phyloP scores from a whole-genome alignment of 169 alveolate species.

The Babesia sp. region DNA sequence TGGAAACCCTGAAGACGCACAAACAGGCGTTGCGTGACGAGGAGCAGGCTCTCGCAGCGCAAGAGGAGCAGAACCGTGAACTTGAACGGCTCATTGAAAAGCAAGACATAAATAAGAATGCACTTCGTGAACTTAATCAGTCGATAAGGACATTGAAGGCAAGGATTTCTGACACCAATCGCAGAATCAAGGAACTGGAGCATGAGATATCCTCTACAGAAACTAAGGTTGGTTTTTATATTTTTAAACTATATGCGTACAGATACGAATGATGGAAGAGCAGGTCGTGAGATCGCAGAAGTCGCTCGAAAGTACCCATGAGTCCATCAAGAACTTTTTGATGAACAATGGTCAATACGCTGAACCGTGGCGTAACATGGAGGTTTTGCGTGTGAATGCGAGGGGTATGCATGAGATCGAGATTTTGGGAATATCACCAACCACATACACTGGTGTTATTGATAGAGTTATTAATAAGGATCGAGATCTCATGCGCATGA shows the following conservation, averaged over 20 bases:
- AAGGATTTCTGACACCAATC: conserved; percentile 21
- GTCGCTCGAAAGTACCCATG: conserved; percentile 18
- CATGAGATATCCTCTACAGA: conserved; percentile 19
- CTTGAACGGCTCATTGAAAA: conserved; percentile 25
- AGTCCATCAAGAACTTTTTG: conserved; percentile 27
- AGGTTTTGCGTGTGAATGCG: neutral
- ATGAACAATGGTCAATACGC: conserved; percentile 31
- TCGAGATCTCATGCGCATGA: conserved; percentile 8
- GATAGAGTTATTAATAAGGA: conserved; percentile 15
- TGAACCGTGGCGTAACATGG: conserved; percentile 26
- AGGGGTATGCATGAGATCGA: conserved; percentile 17
- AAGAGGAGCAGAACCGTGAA: conserved; percentile 47
- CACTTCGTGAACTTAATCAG: conserved; percentile 10
- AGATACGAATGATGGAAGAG: conserved; percentile 6
- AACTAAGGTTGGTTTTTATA: neutral
- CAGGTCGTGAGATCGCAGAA: conserved; percentile 5
- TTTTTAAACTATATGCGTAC: neutral
- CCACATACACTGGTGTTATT: neutral
- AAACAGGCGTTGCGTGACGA: conserved; percentile 31
- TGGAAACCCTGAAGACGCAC: conserved; percentile 13
- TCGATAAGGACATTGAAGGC: neutral
- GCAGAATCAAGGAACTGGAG: conserved; percentile 21
- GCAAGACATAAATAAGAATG: conserved; percentile 24
- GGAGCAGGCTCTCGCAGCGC: conserved; percentile 7
- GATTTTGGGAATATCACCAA: conserved; percentile 7